A percentile compares a stretch with the other conserved stretches of the same genome.
Evolutionary conservation across 2,329 filamentous ascomycete genomes (phyloP).

Genomic region (Cordyceps tenuipes): DNA sequence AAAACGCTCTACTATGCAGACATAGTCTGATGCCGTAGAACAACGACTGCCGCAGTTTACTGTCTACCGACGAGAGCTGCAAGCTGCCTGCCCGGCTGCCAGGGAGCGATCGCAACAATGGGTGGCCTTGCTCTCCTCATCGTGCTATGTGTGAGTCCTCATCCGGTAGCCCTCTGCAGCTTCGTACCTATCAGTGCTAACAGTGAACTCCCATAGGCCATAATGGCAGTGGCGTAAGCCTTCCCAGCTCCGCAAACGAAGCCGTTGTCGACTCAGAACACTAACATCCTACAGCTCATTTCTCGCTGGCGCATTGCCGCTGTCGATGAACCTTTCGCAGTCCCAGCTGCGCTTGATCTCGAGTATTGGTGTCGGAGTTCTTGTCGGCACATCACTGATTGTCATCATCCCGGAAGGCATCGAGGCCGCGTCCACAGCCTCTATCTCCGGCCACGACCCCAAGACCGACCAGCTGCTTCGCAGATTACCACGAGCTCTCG

Average conservation of each 20-base stretch:
- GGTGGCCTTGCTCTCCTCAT: constrained; percentile 32
- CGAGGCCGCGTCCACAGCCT: constrained; percentile 69
- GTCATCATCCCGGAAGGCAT: constrained; percentile 97
- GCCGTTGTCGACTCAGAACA: constrained; percentile 11
- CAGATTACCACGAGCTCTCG: constrained; percentile 24
- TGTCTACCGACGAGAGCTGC: not conserved
- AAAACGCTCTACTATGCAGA: not conserved
- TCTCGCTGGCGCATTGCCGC: constrained; percentile 79
- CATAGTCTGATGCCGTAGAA: not conserved
- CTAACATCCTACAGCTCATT: constrained; percentile 60
- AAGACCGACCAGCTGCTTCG: constrained; percentile 24
- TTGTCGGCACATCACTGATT: constrained; percentile 90
- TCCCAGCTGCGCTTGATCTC: constrained; percentile 85
- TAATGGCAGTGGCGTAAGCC: constrained; percentile 52
- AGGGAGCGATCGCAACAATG: constrained; percentile 23
- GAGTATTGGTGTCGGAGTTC: constrained; percentile 83
- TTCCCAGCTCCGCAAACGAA: not conserved
- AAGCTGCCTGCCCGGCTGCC: not conserved
- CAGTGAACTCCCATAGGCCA: constrained; percentile 28
- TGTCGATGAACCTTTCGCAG: constrained; percentile 79
- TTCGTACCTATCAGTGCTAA: constrained; percentile 11
- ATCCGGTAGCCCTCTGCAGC: not conserved
- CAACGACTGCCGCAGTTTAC: not conserved
- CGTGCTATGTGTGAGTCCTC: constrained; percentile 31
- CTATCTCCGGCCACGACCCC: constrained; percentile 31